A percentile compares a stretch with the other conserved stretches of the same genome.
These are phyloP conservation scores for Ogataea salicorniae DNA, from an alignment of 805 yeast species.

Conservation along the genomic window DNA sequence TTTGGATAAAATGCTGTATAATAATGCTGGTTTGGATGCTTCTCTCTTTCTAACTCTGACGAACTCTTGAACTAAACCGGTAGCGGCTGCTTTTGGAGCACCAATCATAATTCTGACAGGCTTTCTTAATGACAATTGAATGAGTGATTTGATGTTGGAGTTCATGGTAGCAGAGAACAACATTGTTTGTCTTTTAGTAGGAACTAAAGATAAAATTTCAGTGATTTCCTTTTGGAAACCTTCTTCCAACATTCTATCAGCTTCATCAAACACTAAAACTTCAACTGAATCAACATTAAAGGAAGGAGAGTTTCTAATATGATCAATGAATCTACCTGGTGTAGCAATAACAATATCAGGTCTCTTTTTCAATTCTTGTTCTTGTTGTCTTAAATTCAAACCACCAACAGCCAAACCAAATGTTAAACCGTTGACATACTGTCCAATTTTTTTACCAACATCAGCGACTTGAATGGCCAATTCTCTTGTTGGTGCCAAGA, in stretches of 20 bases:
- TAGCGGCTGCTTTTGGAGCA: conserved; percentile 92
- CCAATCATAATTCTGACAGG: conserved; percentile 96
- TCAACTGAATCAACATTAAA: conserved; percentile 89
- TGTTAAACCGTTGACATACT: conserved; percentile 67
- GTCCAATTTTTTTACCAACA: conserved; percentile 82
- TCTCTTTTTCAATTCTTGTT: conserved; percentile 82
- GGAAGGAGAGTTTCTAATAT: conserved; percentile 89
- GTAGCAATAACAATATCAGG: conserved; percentile 98
- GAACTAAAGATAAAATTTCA: conserved; percentile 82
- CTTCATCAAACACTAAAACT: conserved; percentile 92
- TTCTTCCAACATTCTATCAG: conserved; percentile 98
- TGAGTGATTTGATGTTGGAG: conserved; percentile 80
- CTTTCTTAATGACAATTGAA: conserved; percentile 78
- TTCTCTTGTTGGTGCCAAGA: conserved; percentile 95
- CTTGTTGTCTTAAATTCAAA: conserved; percentile 89
- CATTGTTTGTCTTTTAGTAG: conserved; percentile 88
- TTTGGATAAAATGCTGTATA: conserved; percentile 64
- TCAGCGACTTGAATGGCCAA: conserved; percentile 94
- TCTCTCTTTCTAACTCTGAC: conserved; percentile 93
- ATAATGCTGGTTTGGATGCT: conserved; percentile 72
- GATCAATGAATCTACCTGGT: conserved; percentile 98
- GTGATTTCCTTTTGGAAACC: conserved; percentile 95
- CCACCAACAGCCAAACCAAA: conserved; percentile 99
- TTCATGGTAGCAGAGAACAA: conserved; percentile 98
- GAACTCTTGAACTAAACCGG: conserved; percentile 88